These are phyloP conservation scores for Prunus campanulata DNA, from an alignment of 306 rosid species.

Conservation along the genomic window DNA sequence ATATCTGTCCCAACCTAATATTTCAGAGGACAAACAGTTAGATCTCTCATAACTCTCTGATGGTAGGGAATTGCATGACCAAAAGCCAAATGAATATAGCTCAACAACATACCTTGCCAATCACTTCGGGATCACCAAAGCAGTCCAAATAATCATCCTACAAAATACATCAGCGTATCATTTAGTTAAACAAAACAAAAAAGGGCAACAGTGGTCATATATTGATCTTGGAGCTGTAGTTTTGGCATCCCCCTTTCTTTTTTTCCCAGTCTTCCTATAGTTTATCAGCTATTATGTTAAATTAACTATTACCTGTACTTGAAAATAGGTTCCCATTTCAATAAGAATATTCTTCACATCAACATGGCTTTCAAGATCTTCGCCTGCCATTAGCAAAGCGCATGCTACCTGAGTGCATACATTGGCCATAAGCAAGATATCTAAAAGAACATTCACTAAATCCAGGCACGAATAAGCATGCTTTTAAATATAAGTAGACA, in stretches of 20 bases:
- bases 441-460: neutral
- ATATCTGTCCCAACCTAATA: constrained; percentile 92
- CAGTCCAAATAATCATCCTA: constrained; percentile 98
- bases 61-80: constrained; percentile 11
- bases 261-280: neutral
- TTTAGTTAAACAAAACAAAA: neutral
- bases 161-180: constrained; percentile 4
- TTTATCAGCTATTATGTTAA: neutral
- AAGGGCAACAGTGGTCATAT: neutral
- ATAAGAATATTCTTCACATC: constrained; percentile 44
- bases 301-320: constrained; percentile 42
- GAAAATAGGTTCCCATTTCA: constrained; percentile 53
- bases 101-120: constrained; percentile 66
- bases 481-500: neutral
- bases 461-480: neutral
- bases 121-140: constrained; percentile 75
- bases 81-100: neutral
- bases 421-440: neutral
- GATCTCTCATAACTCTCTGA: neutral
- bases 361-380: constrained; percentile 32
- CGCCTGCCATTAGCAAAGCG: constrained; percentile 47
- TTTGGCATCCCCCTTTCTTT: neutral
- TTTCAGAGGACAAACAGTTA: constrained; percentile 30
- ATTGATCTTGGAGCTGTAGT: neutral
- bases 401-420: constrained; percentile 42